phyloP scores from a whole-genome alignment of 805 yeast genomes.

The Kazachstania kunashirensis region DNA sequence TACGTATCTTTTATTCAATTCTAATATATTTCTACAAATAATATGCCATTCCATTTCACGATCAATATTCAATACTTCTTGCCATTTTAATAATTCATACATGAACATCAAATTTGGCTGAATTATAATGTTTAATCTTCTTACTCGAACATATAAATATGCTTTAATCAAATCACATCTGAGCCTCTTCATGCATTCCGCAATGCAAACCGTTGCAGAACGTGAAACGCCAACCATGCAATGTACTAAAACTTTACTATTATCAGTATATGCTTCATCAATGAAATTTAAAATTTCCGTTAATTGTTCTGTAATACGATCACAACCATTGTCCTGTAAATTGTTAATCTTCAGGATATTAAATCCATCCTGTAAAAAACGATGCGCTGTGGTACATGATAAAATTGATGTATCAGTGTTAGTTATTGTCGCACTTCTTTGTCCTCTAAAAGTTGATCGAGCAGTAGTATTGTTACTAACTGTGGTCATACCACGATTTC shows the following conservation, averaged over 20 bases:
- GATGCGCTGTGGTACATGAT: not conserved
- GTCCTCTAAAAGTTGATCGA: not conserved
- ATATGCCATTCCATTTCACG: conserved; percentile 84
- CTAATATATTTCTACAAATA: conserved; percentile 72
- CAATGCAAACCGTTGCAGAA: conserved; percentile 91
- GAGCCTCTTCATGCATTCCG: conserved; percentile 80
- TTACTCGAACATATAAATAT: conserved; percentile 77
- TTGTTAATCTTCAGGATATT: conserved; percentile 50
- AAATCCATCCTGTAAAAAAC: conserved; percentile 22
- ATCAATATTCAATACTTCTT: conserved; percentile 23
- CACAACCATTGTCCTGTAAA: conserved; percentile 86
- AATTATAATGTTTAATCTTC: conserved; percentile 82
- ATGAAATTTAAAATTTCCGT: conserved; percentile 58
- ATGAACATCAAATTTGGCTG: conserved; percentile 88
- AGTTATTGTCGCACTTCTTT: conserved; percentile 6
- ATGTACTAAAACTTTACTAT: conserved; percentile 63
- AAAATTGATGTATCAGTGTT: not conserved
- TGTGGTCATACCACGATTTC: conserved; percentile 14
- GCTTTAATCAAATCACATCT: conserved; percentile 64
- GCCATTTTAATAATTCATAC: conserved; percentile 70
- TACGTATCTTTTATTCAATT: conserved; percentile 61
- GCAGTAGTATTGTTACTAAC: conserved; percentile 2
- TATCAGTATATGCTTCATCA: conserved; percentile 38
- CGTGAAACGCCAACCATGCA: conserved; percentile 95
- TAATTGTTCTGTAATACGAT: conserved; percentile 53